Evolutionary conservation across 2,329 filamentous ascomycete genomes (phyloP).

Genomic region (Helminthosporium solani): DNA sequence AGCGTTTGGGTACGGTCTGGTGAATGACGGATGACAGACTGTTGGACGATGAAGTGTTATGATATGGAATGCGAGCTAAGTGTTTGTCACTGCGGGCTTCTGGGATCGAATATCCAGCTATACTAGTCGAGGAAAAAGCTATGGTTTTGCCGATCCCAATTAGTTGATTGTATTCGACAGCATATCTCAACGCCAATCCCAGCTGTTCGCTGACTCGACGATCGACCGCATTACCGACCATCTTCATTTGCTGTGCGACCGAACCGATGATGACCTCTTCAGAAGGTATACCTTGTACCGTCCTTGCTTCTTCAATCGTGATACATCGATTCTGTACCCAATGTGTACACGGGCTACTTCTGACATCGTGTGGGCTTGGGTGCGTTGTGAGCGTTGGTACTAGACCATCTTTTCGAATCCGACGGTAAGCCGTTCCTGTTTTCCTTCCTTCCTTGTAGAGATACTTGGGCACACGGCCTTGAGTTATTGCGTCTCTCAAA

Average conservation of each 20-base stretch:
- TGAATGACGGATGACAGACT: too few species aligned
- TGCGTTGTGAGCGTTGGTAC: constrained; percentile 65
- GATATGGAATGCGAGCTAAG: too few species aligned
- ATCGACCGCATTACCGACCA: constrained; percentile 77
- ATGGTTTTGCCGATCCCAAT: too few species aligned
- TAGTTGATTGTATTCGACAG: not conserved
- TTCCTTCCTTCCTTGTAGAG: constrained; percentile 22
- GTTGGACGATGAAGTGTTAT: too few species aligned
- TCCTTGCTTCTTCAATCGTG: constrained; percentile 65
- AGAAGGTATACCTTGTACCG: constrained; percentile 70
- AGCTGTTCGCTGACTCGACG: constrained; percentile 66
- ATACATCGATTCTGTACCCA: constrained; percentile 64
- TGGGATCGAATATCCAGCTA: too few species aligned
- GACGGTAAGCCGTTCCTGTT: constrained; percentile 47
- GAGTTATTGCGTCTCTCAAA: constrained; percentile 37
- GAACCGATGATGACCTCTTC: constrained; percentile 66
- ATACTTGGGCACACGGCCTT: constrained; percentile 33
- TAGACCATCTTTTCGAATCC: constrained; percentile 55
- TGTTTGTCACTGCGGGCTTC: too few species aligned
- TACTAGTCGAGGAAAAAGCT: too few species aligned
- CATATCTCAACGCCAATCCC: constrained; percentile 56
- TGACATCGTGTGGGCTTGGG: constrained; percentile 54
- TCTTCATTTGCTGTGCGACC: constrained; percentile 58
- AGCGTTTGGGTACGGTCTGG: too few species aligned
- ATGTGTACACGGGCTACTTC: constrained; percentile 60